Evolutionary conservation across 2,329 filamentous ascomycete genomes (phyloP).

Genomic region (Monosporascus sp.): DNA sequence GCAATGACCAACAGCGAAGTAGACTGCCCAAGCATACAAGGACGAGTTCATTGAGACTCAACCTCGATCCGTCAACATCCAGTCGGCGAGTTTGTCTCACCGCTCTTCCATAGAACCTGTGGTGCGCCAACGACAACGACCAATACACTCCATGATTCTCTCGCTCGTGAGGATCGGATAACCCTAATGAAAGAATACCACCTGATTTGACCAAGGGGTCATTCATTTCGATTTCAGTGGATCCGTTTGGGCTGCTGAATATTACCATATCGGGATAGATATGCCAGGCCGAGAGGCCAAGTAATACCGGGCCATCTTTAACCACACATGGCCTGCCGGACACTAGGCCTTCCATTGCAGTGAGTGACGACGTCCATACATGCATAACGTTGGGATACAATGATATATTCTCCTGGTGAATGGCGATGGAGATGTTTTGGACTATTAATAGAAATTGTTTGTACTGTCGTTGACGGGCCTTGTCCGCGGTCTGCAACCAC

Average conservation of each 20-base stretch:
- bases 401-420: background rate
- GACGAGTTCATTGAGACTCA: constrained; percentile 5
- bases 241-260: constrained; percentile 1
- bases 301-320: constrained; percentile 4
- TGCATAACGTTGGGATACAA: constrained; percentile 4
- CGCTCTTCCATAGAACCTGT: constrained; percentile 6
- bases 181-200: constrained; percentile 5
- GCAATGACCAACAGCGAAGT: background rate
- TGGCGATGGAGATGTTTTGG: constrained; percentile 6
- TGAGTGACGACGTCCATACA: constrained; percentile 4
- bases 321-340: constrained; percentile 3
- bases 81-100: background rate
- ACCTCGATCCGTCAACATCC: background rate
- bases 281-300: constrained; percentile 9
- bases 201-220: constrained; percentile 3
- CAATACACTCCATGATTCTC: constrained; percentile 3
- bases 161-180: background rate
- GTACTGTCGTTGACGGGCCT: constrained; percentile 12
- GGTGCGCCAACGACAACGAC: constrained; percentile 9
- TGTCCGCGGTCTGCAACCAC: constrained; percentile 26
- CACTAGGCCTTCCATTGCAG: constrained; percentile 5
- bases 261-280: constrained; percentile 7
- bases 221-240: constrained; percentile 1
- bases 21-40: constrained; percentile 4
- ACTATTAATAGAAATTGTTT: constrained; percentile 7